These are phyloP conservation scores for Vanderwaltozyma tropicalis DNA, from an alignment of 805 yeast species.

Conservation along the genomic window DNA sequence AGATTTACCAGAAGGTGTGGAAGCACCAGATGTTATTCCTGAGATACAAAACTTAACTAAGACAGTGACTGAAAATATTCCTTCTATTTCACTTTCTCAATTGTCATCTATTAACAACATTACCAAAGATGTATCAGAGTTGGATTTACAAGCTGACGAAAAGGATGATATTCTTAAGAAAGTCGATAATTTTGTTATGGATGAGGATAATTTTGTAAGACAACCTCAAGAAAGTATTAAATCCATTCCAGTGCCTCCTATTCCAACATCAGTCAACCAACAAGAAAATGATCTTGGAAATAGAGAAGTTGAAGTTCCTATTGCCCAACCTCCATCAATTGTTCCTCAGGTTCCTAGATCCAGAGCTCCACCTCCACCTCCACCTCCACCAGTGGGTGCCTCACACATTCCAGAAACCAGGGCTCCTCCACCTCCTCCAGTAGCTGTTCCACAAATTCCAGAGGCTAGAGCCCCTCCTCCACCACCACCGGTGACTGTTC, in stretches of 20 bases:
- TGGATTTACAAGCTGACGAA: too few relatives aligned
- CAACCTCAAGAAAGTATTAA: too few relatives aligned
- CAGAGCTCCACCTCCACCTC: slow-evolving; percentile 6
- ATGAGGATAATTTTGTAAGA: too few relatives aligned
- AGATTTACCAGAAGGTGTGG: too few relatives aligned
- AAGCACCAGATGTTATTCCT: too few relatives aligned
- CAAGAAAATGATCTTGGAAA: neutral
- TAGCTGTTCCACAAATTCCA: slow-evolving; percentile 5
- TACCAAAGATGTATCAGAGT: too few relatives aligned
- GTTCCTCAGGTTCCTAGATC: slow-evolving; percentile 8
- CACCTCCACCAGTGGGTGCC: neutral
- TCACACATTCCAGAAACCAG: neutral
- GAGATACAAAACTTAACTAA: too few relatives aligned
- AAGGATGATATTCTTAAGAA: too few relatives aligned
- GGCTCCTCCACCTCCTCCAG: neutral
- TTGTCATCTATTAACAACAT: too few relatives aligned
- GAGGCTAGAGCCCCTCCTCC: slow-evolving; percentile 2
- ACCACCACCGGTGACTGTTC: neutral
- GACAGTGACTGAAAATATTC: too few relatives aligned
- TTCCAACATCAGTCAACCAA: neutral
- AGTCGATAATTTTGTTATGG: too few relatives aligned
- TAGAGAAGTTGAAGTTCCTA: neutral
- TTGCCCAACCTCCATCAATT: neutral
- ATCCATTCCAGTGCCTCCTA: neutral
- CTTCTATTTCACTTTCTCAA: neutral